Percentiles rank a stretch among this genome's conserved stretches.
Evolutionary conservation across 1,284 basidiomycete genomes (phyloP).

Genomic region (Xerocomus amazonicus): DNA sequence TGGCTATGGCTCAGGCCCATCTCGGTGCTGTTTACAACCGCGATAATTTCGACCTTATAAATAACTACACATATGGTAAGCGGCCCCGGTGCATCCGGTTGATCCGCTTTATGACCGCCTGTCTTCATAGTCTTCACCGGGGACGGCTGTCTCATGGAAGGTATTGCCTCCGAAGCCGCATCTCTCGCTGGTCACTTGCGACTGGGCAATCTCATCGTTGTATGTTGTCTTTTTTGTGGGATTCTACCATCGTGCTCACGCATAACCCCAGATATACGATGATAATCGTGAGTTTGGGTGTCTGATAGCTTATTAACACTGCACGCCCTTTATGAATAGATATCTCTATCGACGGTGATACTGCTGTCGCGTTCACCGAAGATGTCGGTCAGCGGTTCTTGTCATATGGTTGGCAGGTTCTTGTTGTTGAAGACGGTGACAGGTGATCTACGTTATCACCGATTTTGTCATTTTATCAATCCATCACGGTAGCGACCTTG

Average conservation of each 20-base stretch:
- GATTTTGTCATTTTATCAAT: slow-evolving; percentile 7
- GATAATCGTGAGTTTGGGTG: slow-evolving; percentile 67
- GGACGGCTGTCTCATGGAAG: slow-evolving; percentile 96
- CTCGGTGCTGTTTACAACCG: slow-evolving; percentile 88
- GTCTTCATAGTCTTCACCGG: slow-evolving; percentile 71
- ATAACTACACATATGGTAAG: slow-evolving; percentile 87
- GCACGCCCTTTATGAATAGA: slow-evolving; percentile 43
- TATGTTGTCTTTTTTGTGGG: slow-evolving; percentile 38
- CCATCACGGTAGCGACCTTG: slow-evolving; percentile 58
- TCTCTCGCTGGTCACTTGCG: slow-evolving; percentile 92
- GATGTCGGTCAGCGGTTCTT: slow-evolving; percentile 86
- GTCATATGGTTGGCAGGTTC: slow-evolving; percentile 92
- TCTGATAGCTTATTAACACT: slow-evolving; percentile 2
- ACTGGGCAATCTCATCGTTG: slow-evolving; percentile 88
- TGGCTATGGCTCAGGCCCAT: slow-evolving; percentile 92
- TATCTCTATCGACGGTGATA: slow-evolving; percentile 96
- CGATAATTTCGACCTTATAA: slow-evolving; percentile 78
- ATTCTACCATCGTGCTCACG: slow-evolving; percentile 12
- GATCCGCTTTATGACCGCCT: slow-evolving; percentile 8
- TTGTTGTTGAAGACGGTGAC: slow-evolving; percentile 82
- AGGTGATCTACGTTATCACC: slow-evolving; percentile 42
- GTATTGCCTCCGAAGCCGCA: slow-evolving; percentile 87
- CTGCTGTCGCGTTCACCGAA: slow-evolving; percentile 90
- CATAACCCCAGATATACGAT: slow-evolving; percentile 67
- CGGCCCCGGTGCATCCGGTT: not conserved